phyloP scores from a whole-genome alignment of 2,329 filamentous ascomycete species.

The Aureobasidium sp. region DNA sequence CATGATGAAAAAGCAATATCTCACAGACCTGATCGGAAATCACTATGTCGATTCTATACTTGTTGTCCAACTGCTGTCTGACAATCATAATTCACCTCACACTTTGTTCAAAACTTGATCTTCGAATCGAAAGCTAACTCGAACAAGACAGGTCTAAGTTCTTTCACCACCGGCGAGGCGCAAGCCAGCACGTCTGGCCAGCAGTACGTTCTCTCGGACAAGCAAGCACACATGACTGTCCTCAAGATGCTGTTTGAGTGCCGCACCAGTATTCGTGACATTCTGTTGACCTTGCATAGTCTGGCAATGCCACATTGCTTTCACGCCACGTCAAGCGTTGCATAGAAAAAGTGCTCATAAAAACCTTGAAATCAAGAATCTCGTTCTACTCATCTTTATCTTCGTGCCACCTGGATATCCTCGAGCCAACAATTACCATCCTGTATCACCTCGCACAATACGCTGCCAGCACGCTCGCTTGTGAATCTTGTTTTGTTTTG shows the following conservation, averaged over 20 bases:
- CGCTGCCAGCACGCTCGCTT: neutral
- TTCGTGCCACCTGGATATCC: neutral
- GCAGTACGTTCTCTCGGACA: neutral
- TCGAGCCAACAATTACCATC: too few species aligned
- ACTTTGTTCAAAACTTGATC: neutral
- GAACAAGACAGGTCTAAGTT: slow-evolving; percentile 3
- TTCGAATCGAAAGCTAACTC: slow-evolving; percentile 2
- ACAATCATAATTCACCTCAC: slow-evolving; percentile 26
- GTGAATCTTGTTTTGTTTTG: neutral
- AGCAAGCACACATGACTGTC: neutral
- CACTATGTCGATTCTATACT: slow-evolving; percentile 52
- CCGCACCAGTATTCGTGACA: neutral
- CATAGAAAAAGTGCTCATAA: neutral
- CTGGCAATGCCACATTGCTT: neutral
- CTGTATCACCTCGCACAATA: neutral
- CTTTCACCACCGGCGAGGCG: neutral
- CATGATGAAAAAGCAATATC: slow-evolving; percentile 50
- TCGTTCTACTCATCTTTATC: neutral
- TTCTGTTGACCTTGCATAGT: neutral
- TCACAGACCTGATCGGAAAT: slow-evolving; percentile 83
- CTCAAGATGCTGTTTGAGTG: neutral
- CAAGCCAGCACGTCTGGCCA: neutral
- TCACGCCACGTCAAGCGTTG: neutral
- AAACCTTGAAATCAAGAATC: neutral
- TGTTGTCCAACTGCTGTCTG: slow-evolving; percentile 80